Base-by-base conservation (phyloP, 495 filamentous ascomycete genomes). In the Geoglossum glabrum region DNA sequence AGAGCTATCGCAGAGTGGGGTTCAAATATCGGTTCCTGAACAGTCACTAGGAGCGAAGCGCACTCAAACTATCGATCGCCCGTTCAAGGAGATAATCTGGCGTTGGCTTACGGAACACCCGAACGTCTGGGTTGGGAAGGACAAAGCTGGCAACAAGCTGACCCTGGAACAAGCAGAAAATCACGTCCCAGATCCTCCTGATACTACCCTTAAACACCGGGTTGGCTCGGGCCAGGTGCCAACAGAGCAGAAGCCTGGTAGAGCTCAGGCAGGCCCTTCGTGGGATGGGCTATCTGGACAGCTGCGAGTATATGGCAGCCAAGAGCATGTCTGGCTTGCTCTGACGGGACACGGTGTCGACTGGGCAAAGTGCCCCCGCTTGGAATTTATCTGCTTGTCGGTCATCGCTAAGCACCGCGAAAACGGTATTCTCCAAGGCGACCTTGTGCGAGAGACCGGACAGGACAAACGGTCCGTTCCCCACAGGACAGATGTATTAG, bases 391-490 rank as follows among this genome's bases (percentile, higher is more conserved):
- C 21, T 75, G 84, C 19, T 74, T 96, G 13, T 82, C 85, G 10
- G 82, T 89, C 43, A 89, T 96, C 63, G 88, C 84, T n/a, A 78
- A 82, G 2, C 73, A 71, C 57, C 78, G 82, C 57, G 71, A 75
- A 34, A 69, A 79, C 23, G 90, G 90, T 15, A 85, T 95, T 40
- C 69, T 83, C 1, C 90, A 96, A 68, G 79, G 83, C 8, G 81
- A 90, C 21, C 72, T 95, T n/a, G 78, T 82, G 23, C 76, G 71
- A 31, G 65, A 84, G 9, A 87, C 85, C 60, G 82, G 84, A 21
- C 90, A 95, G 69, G 87, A 95, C 67, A 93, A 93, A 65, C 77
- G 87, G 46, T 95, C 90, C 1, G 78, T 95, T 6, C 87, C 90
- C 13, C 79, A 79, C 54, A 76, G 90, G 43, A 95, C 90, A 0